These are phyloP conservation scores for Bretschneidera sinensis DNA, from an alignment of 345 rosid genomes.

Conservation along the genomic window DNA sequence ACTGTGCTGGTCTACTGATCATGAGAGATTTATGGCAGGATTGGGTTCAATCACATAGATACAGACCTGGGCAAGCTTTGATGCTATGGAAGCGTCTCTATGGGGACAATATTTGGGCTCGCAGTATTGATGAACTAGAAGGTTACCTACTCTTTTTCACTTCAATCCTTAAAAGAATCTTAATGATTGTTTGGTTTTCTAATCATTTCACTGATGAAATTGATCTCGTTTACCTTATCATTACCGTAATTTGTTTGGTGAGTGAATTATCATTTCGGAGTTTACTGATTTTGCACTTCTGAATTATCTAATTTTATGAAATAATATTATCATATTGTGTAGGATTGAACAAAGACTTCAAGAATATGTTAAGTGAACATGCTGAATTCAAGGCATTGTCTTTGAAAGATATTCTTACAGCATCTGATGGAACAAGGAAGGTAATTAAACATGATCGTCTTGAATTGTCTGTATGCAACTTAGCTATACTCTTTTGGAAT, in stretches of 20 bases:
- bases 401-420: slow-evolving; percentile 56
- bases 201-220: background rate
- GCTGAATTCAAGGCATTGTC: slow-evolving; percentile 66
- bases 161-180: background rate
- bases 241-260: too few species aligned
- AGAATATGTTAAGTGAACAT: slow-evolving; percentile 60
- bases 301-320: too few species aligned
- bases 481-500: slow-evolving; percentile 1
- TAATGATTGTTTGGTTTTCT: background rate
- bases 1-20: too few species aligned
- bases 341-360: slow-evolving; percentile 89
- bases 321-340: background rate
- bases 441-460: slow-evolving; percentile 35
- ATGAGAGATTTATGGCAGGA: slow-evolving; percentile 42
- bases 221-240: too few species aligned
- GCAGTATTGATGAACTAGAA: slow-evolving; percentile 52
- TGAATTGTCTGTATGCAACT: slow-evolving; percentile 1
- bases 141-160: slow-evolving; percentile 32
- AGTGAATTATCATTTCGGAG: too few species aligned
- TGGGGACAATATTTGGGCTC: slow-evolving; percentile 68
- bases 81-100: slow-evolving; percentile 96
- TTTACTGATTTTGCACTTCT: too few species aligned
- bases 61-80: slow-evolving; percentile 86
- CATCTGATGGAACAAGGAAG: slow-evolving; percentile 90
- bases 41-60: slow-evolving; percentile 87